Base-by-base conservation (phyloP, 2,329 filamentous ascomycete genomes). In the Xylariaceae sp. region DNA sequence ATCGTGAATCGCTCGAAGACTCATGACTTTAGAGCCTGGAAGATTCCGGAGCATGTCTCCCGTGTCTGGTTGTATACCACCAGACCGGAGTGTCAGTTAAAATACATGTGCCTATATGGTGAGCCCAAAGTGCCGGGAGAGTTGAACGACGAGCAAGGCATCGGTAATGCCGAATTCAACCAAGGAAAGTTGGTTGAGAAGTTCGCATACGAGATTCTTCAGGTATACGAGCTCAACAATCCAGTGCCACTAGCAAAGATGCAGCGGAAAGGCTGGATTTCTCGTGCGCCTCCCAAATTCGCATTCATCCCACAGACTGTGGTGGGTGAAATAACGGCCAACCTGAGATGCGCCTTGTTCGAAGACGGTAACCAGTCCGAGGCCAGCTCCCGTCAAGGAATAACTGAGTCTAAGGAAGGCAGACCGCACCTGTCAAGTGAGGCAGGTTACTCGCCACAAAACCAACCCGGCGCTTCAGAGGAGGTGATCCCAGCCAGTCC, bases 31-130 rank as follows among this genome's bases (percentile, higher is more conserved):
- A 77, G 84, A 49, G 72, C 74, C 13, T 86, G 82, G 73, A 78
- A 76, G 53, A 78, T 88, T 18, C 82, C 83, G 1, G 68, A 74
- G 2, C 75, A 78, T 13, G 81, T 86, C 4, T 75, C 72, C 15
- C 82, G 85, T n/a, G 77, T 87, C 65, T 88, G 86, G 86, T 75
- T 88, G 13, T 85, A 86, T 64, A 76, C 77, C 13, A 82, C 75
- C 13, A 72, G 67, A 37, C 80, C 76, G 0, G 67, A 71, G 8
- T 75, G 72, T n/a, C 72, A 80, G 57, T 70, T 88, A 7, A 79
- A 75, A 55, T 86, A 87, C 66, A 84, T 88, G 78, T 84, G 82
- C 11, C 76, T 76, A 9, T 76, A 87, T 13, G 76, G 80, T 0
- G 69, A 73, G 0, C 74, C 78, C 0, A 78, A 78, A 66, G 58